phyloP scores from a whole-genome alignment of 176 grass and related monocot species.

The Avena atlantica region DNA sequence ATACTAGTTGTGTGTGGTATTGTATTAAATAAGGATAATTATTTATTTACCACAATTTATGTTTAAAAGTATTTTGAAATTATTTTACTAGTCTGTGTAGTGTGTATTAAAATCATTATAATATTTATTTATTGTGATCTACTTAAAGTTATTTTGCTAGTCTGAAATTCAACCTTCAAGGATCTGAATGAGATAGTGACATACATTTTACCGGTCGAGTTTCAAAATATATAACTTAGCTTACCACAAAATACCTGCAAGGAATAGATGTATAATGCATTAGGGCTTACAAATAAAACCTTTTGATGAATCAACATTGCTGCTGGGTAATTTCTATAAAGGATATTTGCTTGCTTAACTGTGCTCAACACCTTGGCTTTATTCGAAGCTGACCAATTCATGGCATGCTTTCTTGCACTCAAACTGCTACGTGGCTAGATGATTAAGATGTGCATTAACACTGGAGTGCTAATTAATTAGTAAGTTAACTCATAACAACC shows the following conservation, averaged over 20 bases:
- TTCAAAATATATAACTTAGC: neutral
- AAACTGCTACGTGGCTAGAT: constrained; percentile 11
- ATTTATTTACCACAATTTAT: too few species aligned
- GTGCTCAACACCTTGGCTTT: neutral
- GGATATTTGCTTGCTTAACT: neutral
- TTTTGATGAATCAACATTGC: too few species aligned
- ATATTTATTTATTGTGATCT: neutral
- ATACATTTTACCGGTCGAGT: neutral
- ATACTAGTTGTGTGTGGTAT: neutral
- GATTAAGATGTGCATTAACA: constrained; percentile 16
- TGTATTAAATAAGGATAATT: too few species aligned
- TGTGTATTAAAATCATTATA: neutral
- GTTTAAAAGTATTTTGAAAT: too few species aligned
- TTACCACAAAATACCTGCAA: neutral
- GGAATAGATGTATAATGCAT: neutral
- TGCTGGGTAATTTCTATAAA: neutral
- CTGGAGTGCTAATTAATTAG: constrained; percentile 12
- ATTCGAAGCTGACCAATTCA: neutral
- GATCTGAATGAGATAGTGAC: neutral
- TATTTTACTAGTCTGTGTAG: neutral
- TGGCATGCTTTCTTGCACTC: neutral
- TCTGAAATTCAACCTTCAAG: neutral
- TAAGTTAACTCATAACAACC: constrained; percentile 47
- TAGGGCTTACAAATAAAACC: neutral
- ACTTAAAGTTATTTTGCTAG: neutral